A percentile compares a stretch with the other conserved stretches of the same genome.
Conservation (phyloP, 1,284 basidiomycete genomes). For the Boletus smithii region DNA sequence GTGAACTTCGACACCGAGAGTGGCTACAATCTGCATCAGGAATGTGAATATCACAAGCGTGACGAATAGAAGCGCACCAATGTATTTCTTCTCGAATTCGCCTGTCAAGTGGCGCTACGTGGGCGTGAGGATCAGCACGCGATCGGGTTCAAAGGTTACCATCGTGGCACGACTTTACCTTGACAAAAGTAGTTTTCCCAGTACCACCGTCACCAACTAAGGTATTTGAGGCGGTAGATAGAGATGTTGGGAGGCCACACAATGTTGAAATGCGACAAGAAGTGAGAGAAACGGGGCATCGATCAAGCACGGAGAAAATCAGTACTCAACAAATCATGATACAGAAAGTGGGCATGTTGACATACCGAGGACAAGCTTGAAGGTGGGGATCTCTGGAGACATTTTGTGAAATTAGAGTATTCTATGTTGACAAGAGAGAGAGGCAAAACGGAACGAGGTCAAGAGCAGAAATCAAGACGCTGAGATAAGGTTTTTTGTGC, state of each 20-base stretch:
- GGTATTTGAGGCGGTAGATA: conserved; percentile 21
- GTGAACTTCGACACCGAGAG: conserved; percentile 99
- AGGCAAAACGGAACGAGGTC: conserved; percentile 21
- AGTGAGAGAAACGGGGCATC: conserved; percentile 21
- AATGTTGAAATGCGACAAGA: conserved; percentile 26
- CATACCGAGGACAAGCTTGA: conserved; percentile 98
- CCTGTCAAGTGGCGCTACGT: conserved; percentile 94
- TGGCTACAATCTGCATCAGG: conserved; percentile 57
- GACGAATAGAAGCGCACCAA: conserved; percentile 57
- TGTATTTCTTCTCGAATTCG: conserved; percentile 99
- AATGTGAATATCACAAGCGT: conserved; percentile 10
- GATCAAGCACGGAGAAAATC: conserved; percentile 33
- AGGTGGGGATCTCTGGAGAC: conserved; percentile 73
- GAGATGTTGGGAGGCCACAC: conserved; percentile 14
- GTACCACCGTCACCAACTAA: conserved; percentile 97
- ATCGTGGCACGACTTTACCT: conserved; percentile 50
- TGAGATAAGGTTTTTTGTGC: conserved; percentile 38
- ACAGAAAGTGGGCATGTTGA: conserved; percentile 13
- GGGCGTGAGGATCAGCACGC: conserved; percentile 49
- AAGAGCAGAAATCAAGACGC: conserved; percentile 35
- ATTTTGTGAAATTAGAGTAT: conserved; percentile 36
- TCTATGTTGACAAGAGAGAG: conserved; percentile 24
- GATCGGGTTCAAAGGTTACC: conserved; percentile 41
- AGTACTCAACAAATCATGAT: conserved; percentile 14
- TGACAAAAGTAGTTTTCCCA: conserved; percentile 97